Evolutionary conservation across 176 grass and related monocot species (phyloP), one percentile per base, ranked within the genome.

Genomic region (Carex myosuroides): DNA sequence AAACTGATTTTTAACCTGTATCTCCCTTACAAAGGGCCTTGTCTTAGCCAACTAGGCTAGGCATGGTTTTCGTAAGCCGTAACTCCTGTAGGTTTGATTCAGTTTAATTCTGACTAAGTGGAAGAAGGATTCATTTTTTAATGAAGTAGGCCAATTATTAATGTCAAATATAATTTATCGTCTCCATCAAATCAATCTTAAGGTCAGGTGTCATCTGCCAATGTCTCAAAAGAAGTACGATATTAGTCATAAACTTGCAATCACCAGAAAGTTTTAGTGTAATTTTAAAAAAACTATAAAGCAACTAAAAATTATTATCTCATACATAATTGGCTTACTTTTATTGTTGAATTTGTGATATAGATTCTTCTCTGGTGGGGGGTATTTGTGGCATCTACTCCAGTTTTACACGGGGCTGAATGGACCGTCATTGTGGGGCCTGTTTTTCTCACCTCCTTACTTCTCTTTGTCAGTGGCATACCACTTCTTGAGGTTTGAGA

Each of bases 331-430:
- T 57, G 35, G 13, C 50, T 61, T 60, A 30, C 44, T 85, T 52
- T 75, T 4, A 42, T 59, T 75, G 13, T 41, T 88, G 3, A 67
- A 39, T 58, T 79, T 88, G 48, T 30, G 58, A 54, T 76, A 64
- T 75, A 98, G 95, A 91, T 98, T 60, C 70, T 98, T 17, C 89
- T 98, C 84, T 98, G 95, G 95, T 98, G 95, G 95, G 95, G 92
- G 52, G 48, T 98, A 89, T 98, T 98, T 88, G 90, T 98, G 64
- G 95, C 91, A 70, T 93, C 92, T 62, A 89, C 91, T 33, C 91
- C 92, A 21, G 86, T 98, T 79, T 71, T 98, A 78, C 77, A 86
- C 46, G 95, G 81, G 75, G 88, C 82, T 35, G 92, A 98, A 92
- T 98, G 95, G 95, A 84, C 94, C 68, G 95, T 98, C 5, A 90